A percentile compares a stretch with the other conserved stretches of the same genome.
These are phyloP conservation scores for Mimosa pudica DNA, from an alignment of 306 rosid genomes.

Conservation along the genomic window DNA sequence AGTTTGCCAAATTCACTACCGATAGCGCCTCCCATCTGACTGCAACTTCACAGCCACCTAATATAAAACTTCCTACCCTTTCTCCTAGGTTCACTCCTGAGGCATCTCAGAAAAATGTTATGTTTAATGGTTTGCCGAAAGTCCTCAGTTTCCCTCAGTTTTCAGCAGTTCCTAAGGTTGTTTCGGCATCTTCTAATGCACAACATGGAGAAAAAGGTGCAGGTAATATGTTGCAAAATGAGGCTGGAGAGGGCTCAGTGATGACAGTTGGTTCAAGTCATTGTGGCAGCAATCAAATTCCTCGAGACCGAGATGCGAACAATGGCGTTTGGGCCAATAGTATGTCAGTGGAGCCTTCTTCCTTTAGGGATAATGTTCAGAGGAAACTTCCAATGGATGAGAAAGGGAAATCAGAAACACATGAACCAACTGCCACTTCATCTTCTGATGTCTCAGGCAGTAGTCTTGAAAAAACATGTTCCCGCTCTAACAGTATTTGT, in stretches of 20 bases:
- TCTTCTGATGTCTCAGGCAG: slow-evolving; percentile 78
- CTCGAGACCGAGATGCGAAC: slow-evolving; percentile 53
- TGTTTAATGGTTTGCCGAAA: slow-evolving; percentile 37
- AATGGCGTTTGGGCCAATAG: slow-evolving; percentile 48
- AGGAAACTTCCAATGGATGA: slow-evolving; percentile 41
- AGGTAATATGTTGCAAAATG: slow-evolving; percentile 39
- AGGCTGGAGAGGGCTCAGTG: slow-evolving; percentile 61
- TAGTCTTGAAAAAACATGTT: slow-evolving; percentile 59
- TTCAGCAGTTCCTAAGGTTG: slow-evolving; percentile 38
- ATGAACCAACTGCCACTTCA: slow-evolving; percentile 60
- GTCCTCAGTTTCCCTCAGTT: slow-evolving; percentile 47
- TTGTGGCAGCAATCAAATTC: slow-evolving; percentile 71
- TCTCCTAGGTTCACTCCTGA: slow-evolving; percentile 55
- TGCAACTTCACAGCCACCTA: slow-evolving; percentile 5
- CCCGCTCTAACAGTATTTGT: slow-evolving; percentile 54
- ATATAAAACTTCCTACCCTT: slow-evolving; percentile 39
- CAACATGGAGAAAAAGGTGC: slow-evolving; percentile 41
- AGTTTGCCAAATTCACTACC: slow-evolving; percentile 43
- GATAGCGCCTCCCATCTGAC: slow-evolving; percentile 34
- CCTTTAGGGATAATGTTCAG: slow-evolving; percentile 42
- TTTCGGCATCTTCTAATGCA: slow-evolving; percentile 44
- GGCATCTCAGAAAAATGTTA: slow-evolving; percentile 44
- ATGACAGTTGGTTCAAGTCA: slow-evolving; percentile 78
- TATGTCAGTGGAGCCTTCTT: slow-evolving; percentile 49
- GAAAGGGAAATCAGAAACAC: slow-evolving; percentile 52